Percentiles rank a stretch among this genome's conserved stretches.
phyloP scores from a whole-genome alignment of 2,329 filamentous ascomycete species.

The Pseudogymnoascus sp. region DNA sequence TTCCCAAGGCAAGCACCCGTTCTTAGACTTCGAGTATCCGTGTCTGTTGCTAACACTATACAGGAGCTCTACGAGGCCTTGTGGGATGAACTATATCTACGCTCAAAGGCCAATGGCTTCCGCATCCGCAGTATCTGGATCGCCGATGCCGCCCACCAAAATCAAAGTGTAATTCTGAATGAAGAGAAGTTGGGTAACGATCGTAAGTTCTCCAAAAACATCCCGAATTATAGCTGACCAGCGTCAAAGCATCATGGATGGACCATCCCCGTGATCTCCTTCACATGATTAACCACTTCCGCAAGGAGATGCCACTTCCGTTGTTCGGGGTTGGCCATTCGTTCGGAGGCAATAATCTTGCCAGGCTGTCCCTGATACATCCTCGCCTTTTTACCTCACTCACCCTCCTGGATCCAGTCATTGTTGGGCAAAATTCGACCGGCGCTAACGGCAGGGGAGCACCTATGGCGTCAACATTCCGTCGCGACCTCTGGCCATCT shows the following conservation, averaged over 20 bases:
- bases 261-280: constrained; percentile 81
- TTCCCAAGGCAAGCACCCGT: constrained; percentile 61
- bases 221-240: constrained; percentile 12
- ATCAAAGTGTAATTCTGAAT: constrained; percentile 70
- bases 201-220: constrained; percentile 44
- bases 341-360: constrained; percentile 70
- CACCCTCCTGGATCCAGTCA: constrained; percentile 77
- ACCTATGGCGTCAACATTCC: constrained; percentile 56
- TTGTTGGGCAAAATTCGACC: constrained; percentile 44
- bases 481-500: constrained; percentile 78
- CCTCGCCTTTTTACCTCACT: constrained; percentile 71
- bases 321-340: constrained; percentile 83
- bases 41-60: neutral
- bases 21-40: constrained; percentile 6
- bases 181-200: constrained; percentile 72
- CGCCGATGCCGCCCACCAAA: constrained; percentile 80
- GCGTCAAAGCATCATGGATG: constrained; percentile 62
- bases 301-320: constrained; percentile 66
- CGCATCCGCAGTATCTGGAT: constrained; percentile 81
- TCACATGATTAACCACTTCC: constrained; percentile 78
- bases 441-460: constrained; percentile 34
- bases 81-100: constrained; percentile 70
- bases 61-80: constrained; percentile 88
- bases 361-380: constrained; percentile 65
- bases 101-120: constrained; percentile 51